Evolutionary conservation across 495 filamentous ascomycete genomes (phyloP), one percentile per base, ranked within the genome.

Genomic region (Durotheca rogersii): DNA sequence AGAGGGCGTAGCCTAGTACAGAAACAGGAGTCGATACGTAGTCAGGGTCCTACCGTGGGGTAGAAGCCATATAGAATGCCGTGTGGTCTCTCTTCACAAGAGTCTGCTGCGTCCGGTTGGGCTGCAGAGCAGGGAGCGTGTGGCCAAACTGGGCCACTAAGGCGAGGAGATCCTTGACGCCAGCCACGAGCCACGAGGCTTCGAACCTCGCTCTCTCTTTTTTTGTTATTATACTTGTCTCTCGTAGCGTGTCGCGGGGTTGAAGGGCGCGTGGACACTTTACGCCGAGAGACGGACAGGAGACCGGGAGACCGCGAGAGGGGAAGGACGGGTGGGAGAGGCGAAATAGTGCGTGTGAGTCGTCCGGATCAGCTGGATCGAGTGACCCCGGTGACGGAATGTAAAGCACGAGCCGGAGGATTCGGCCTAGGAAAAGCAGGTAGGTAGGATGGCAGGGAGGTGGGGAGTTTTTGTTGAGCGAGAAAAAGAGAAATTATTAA

Each of bases 121-220:
- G 56, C 56, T 59, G 56, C 56, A 59, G 56, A 53, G 37, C 56
- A 59, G 46, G 50, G 45, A 59, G 54, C 45, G 39, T 40, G 56
- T 50, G 56, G 56, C 54, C 49, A 54, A 59, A 59, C 54, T 59
- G 56, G 56, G 56, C 56, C 56, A 59, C 56, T 59, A 53, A 47
- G 30, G 54, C 15, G 56, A 43, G 45, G 23, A 27, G 9, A 51
- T 40, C 50, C 46, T 49, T 41, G 44, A 47, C 9, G 36, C 48
- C 37, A 52, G 47, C 53, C 44, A 42, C 46, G 40, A 56, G 48
- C 55, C 49, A 58, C 50, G 36, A 50, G 18, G 23, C 9, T 27
- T 27, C 23, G 9, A 27, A 9, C 23, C 9, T 27, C 9, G 23
- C 9, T 27, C 9, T 9, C 23, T 9, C 23, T 9, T 27, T 27